Evolutionary conservation across 495 filamentous ascomycete species (phyloP), one percentile per base, ranked within the genome.

Genomic region (Daldinia grandis): DNA sequence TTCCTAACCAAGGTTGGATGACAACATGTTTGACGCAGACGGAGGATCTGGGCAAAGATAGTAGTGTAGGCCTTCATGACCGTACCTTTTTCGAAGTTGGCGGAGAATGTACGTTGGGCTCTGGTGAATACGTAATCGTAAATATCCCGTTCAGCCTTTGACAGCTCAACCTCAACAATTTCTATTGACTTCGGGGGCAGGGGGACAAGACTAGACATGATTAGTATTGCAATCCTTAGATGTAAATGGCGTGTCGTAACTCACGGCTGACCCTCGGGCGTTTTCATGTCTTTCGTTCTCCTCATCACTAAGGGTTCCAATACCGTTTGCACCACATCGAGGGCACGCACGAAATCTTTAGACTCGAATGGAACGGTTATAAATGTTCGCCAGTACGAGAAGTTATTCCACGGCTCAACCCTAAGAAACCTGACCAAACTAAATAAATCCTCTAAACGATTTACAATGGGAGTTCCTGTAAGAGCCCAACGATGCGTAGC

Each of bases 371-470:
- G 95, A 14, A 95, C 89, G 0, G 96, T 99, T 70, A 99, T 99
- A 78, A 99, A 99, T 0, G 96, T 98, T 66, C 94, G 92, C 95
- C 95, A 99, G 81, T 96, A 99, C 4, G 93, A 95, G 76, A 98
- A 98, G 77, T 98, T 98, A 64, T 90, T 93, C 95, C 95, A 99
- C 1, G 95, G 95, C 74, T 98, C 96, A 7, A 98, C 95, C 64
- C 91, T 86, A 31, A 98, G 81, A 80, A 98, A 99, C 15, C 91
- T 87, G 25, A 99, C 93, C 31, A 98, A 80, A 73, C 92, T 95
- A 82, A 98, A 99, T n/a, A 99, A 83, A 80, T 99, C 95, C 76
- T 99, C 96, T 3, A 99, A 83, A 12, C 92, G 91, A 76, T 99
- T 99, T 70, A 99, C 95, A 54, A 99, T 99, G 0, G 95, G 95